phyloP scores from a whole-genome alignment of 129 eudicot genomes.

The Dittrichia graveolens region DNA sequence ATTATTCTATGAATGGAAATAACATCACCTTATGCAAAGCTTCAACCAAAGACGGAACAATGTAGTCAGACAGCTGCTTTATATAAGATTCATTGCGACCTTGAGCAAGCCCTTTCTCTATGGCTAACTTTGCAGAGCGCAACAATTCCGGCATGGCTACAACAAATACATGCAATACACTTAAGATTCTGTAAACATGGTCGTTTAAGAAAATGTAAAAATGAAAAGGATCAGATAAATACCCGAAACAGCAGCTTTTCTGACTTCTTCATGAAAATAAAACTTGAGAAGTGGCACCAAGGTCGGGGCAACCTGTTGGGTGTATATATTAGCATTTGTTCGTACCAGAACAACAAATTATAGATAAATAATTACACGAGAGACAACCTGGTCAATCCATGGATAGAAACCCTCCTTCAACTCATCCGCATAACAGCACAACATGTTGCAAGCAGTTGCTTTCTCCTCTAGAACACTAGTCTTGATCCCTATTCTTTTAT shows the following conservation, averaged over 20 bases:
- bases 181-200: conserved; percentile 5
- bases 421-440: conserved; percentile 98
- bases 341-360: neutral
- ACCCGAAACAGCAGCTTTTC: conserved; percentile 99
- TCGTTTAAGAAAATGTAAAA: neutral
- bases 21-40: conserved; percentile 84
- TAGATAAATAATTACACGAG: neutral
- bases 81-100: conserved; percentile 90
- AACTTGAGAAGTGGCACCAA: conserved; percentile 95
- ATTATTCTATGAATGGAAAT: neutral
- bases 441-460: conserved; percentile 99
- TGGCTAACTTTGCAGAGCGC: conserved; percentile 91
- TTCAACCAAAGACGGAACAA: conserved; percentile 90
- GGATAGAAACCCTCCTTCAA: conserved; percentile 97
- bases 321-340: conserved; percentile 11
- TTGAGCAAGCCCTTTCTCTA: conserved; percentile 97
- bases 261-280: conserved; percentile 97
- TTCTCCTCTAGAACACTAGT: conserved; percentile 98
- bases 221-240: neutral
- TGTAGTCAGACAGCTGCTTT: conserved; percentile 94
- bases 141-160: conserved; percentile 97
- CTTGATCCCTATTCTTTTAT: conserved; percentile 95
- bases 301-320: conserved; percentile 86
- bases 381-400: conserved; percentile 96
- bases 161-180: neutral